Evolutionary conservation across 768 basidiomycete species (phyloP).

Genomic region (Podaxis pistillaris): DNA sequence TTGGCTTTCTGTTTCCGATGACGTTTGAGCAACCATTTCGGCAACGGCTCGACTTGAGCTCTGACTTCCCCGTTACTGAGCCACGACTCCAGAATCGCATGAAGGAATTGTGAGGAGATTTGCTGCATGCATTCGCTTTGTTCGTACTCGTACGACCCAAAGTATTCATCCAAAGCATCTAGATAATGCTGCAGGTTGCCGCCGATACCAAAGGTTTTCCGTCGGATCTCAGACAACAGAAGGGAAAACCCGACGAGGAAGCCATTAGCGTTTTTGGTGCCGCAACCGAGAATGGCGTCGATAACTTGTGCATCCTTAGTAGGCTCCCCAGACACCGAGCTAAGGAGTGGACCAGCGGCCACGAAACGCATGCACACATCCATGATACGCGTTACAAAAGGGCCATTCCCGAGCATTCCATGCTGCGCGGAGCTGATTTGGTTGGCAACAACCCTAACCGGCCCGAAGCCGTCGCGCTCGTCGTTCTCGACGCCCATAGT

Average conservation of each 20-base stretch:
- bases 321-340: conserved; percentile 53
- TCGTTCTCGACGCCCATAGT: conserved; percentile 39
- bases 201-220: conserved; percentile 50
- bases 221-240: conserved; percentile 54
- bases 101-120: conserved; percentile 59
- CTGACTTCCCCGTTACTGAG: conserved; percentile 17
- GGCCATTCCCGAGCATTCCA: conserved; percentile 19
- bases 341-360: conserved; percentile 60
- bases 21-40: conserved; percentile 50
- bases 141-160: conserved; percentile 52
- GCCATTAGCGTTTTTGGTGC: conserved; percentile 40
- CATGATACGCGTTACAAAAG: conserved; percentile 31
- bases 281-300: conserved; percentile 48
- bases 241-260: conserved; percentile 59
- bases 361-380: conserved; percentile 61
- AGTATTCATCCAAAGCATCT: conserved; percentile 49
- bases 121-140: conserved; percentile 52
- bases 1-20: conserved; percentile 39
- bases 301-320: conserved; percentile 63
- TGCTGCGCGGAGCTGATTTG: conserved; percentile 28
- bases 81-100: conserved; percentile 66
- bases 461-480: conserved; percentile 51
- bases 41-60: conserved; percentile 36
- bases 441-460: conserved; percentile 41
- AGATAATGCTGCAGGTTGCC: conserved; percentile 54